A percentile compares a stretch with the other conserved stretches of the same genome.
Conservation (phyloP, 768 basidiomycete species). For the Epithele typhae region DNA sequence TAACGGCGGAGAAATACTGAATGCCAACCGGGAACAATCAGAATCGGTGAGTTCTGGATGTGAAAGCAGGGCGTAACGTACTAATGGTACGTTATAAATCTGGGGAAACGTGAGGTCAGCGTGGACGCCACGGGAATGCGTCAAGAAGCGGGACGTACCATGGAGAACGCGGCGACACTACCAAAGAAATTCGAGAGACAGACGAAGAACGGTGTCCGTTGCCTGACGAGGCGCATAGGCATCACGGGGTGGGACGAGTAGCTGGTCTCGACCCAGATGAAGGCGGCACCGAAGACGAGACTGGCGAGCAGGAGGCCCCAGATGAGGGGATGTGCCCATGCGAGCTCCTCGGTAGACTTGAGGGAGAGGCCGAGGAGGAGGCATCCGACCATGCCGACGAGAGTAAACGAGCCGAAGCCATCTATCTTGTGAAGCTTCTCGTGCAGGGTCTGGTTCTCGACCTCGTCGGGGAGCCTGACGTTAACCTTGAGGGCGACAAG, state of each 20-base stretch:
- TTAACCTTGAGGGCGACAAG: slow-evolving; percentile 76
- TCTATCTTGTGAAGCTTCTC: slow-evolving; percentile 80
- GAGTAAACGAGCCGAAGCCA: slow-evolving; percentile 75
- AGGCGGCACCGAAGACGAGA: slow-evolving; percentile 47
- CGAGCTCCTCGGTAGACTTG: slow-evolving; percentile 72
- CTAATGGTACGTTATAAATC: slow-evolving; percentile 87
- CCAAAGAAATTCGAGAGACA: slow-evolving; percentile 75
- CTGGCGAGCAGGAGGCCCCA: slow-evolving; percentile 60
- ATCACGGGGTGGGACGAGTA: slow-evolving; percentile 85
- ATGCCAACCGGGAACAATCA: slow-evolving; percentile 2
- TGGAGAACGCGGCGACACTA: slow-evolving; percentile 77
- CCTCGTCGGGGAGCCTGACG: slow-evolving; percentile 65
- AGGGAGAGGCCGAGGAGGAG: slow-evolving; percentile 75
- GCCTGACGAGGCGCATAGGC: slow-evolving; percentile 74
- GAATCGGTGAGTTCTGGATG: no score
- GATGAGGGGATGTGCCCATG: slow-evolving; percentile 73
- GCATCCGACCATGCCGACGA: slow-evolving; percentile 66
- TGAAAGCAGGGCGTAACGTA: slow-evolving; percentile 27
- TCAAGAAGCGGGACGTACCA: slow-evolving; percentile 41
- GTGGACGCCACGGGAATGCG: background rate
- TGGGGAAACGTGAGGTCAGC: slow-evolving; percentile 15
- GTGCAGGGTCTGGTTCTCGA: slow-evolving; percentile 51
- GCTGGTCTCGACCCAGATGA: slow-evolving; percentile 75
- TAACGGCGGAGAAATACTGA: slow-evolving; percentile 82
- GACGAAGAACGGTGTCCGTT: slow-evolving; percentile 77